phyloP scores from a whole-genome alignment of 2,329 filamentous ascomycete species.

The Ophiostoma novo-ulmi region DNA sequence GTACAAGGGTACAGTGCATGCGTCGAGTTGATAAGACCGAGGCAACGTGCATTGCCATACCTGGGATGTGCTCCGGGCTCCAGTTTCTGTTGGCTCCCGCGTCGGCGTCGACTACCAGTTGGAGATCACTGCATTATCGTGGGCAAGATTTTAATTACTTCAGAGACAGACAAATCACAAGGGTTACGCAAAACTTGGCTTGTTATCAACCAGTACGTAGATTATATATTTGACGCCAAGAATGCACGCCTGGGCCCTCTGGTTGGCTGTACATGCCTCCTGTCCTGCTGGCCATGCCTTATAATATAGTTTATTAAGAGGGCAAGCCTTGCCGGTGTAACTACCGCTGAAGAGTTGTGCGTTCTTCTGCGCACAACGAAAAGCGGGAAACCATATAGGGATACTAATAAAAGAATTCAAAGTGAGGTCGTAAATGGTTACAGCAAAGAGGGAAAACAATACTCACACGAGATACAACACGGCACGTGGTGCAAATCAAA shows the following conservation, averaged over 20 bases:
- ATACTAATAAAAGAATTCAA: neutral
- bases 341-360: conserved; percentile 7
- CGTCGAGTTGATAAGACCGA: neutral
- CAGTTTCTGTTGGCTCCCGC: neutral
- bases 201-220: neutral
- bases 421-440: neutral
- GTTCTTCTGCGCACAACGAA: neutral
- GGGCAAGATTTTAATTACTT: neutral
- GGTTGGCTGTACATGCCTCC: neutral
- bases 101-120: neutral
- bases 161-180: neutral
- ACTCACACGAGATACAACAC: neutral
- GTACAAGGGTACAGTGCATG: conserved; percentile 6
- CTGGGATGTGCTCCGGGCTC: neutral
- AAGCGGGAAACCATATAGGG: neutral
- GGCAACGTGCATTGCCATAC: neutral
- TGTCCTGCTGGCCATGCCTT: neutral
- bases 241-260: neutral
- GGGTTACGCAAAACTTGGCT: neutral
- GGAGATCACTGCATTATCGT: neutral
- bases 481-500: neutral
- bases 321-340: conserved; percentile 13
- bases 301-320: neutral
- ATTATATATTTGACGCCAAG: neutral
- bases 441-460: neutral